Evolutionary conservation across 1,284 basidiomycete genomes (phyloP), one percentile per base, ranked within the genome.

Genomic region (Puccinia polysora): DNA sequence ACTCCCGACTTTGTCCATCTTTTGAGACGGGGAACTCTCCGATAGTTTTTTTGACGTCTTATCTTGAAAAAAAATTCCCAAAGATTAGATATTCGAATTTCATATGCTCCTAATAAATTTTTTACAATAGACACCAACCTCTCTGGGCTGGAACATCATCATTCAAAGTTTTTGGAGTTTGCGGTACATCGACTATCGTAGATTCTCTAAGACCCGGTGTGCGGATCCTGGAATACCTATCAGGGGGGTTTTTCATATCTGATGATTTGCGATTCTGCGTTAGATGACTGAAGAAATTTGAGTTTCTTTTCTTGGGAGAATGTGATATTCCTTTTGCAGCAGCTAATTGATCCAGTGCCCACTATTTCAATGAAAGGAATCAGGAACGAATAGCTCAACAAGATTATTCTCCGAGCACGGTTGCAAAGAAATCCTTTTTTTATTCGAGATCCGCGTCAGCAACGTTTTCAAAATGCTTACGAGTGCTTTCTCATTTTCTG

Each of bases 341-440:
- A 50, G 74, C 68, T 20, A 75, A 62, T 40, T 58, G 63, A 49
- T 75, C 74, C 45, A 75, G 43, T 38, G 74, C 74, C 73, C 74
- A 74, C 65, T 68, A 30, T 56, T 43, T 56, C 4, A n/a, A 49
- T 30, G 18, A 18, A 25, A 34, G 8, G 6, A 7, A 34, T 34
- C n/a, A n/a, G n/a, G n/a, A n/a, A n/a, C n/a, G n/a, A n/a, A n/a
- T n/a, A n/a, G n/a, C n/a, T n/a, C n/a, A n/a, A n/a, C n/a, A n/a
- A n/a, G n/a, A n/a, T n/a, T n/a, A n/a, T n/a, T n/a, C n/a, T n/a
- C n/a, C n/a, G n/a, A n/a, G n/a, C n/a, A n/a, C n/a, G n/a, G n/a
- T n/a, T n/a, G n/a, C n/a, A n/a, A n/a, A n/a, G n/a, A n/a, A n/a
- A n/a, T n/a, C n/a, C n/a, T n/a, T n/a, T n/a, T n/a, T n/a, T n/a